A percentile compares a stretch with the other conserved stretches of the same genome.
Evolutionary conservation across 1,139 yeast genomes (phyloP).

Genomic region (Tardiomyces digboiensis): DNA sequence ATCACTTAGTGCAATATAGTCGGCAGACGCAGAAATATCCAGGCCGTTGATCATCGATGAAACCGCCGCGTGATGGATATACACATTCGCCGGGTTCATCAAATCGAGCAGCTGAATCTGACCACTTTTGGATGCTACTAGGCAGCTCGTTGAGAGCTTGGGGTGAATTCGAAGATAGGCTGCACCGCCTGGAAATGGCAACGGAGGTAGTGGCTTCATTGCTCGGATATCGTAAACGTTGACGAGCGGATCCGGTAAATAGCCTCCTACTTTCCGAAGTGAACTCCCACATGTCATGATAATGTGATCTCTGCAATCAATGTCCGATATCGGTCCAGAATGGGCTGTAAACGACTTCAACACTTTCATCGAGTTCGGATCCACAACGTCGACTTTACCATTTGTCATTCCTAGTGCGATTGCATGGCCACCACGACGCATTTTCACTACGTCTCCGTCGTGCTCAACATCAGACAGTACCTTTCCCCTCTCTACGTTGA

Average conservation of each 20-base stretch:
- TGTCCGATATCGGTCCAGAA: slow-evolving; percentile 63
- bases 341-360: slow-evolving; percentile 58
- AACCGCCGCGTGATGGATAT: slow-evolving; percentile 25
- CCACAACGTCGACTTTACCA: slow-evolving; percentile 54
- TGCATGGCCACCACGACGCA: slow-evolving; percentile 16
- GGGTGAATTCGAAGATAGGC: slow-evolving; percentile 81
- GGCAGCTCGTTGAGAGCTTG: slow-evolving; percentile 66
- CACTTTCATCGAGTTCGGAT: slow-evolving; percentile 22
- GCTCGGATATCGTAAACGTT: slow-evolving; percentile 73
- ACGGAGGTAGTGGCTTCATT: slow-evolving; percentile 66
- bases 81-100: slow-evolving; percentile 61
- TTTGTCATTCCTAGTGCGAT: slow-evolving; percentile 56
- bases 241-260: slow-evolving; percentile 70
- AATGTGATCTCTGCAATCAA: slow-evolving; percentile 69
- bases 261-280: slow-evolving; percentile 38
- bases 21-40: slow-evolving; percentile 74
- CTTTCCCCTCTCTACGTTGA: slow-evolving; percentile 53
- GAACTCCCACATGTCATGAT: slow-evolving; percentile 81
- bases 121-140: slow-evolving; percentile 69
- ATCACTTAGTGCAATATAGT: slow-evolving; percentile 63
- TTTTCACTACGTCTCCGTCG: slow-evolving; percentile 7
- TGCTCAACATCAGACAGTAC: slow-evolving; percentile 18
- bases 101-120: slow-evolving; percentile 81
- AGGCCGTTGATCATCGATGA: slow-evolving; percentile 42
- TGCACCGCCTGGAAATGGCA: slow-evolving; percentile 89